Evolutionary conservation across 306 rosid genomes (phyloP), one percentile per base, ranked within the genome.

Genomic region (Dryas alaskensis): DNA sequence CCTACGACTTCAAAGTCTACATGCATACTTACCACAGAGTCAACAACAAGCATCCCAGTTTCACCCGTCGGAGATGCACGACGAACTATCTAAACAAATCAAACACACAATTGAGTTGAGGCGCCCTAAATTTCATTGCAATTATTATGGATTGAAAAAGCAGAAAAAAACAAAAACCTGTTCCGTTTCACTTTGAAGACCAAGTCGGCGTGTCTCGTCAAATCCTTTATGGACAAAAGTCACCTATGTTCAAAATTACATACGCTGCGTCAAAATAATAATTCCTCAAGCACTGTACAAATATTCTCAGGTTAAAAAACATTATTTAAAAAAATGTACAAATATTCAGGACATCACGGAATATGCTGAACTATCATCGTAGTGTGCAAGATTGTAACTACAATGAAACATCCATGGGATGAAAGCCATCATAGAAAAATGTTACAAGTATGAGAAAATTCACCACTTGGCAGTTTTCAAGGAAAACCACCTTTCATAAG

Each of bases 11-110:
- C 66, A 60, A 17, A 66, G 3, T 69, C 43, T 61, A 74, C 47
- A 67, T 22, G 66, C 65, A 63, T 77, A 73, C 92, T 85, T 72
- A 94, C 98, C 88, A 85, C 95, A 53, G 96, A 89, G 67, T 94
- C 98, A 73, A 94, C 97, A 73, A 94, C 95, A 73, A 89, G 98
- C 97, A 94, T 94, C 80, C 98, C 98, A 80, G 97, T 94, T 84
- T 94, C 98, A 73, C 85, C 74, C 25, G 53, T 73, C 22, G 90
- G 90, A 85, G 98, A 91, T 63, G 92, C 94, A 80, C 85, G 85
- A 0, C 97, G 81, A 45, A 94, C 98, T 68, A 88, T 84, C 98
- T 94, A 76, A 80, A 81, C 75, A 74, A 84, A 74, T 75, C 67
- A 73, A 76, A 83, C 49, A 16, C 42, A 17, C n/a, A 66, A 76